Base-by-base conservation (phyloP, 139 green algal species). In the Chlamydomonas sphaeroides region DNA sequence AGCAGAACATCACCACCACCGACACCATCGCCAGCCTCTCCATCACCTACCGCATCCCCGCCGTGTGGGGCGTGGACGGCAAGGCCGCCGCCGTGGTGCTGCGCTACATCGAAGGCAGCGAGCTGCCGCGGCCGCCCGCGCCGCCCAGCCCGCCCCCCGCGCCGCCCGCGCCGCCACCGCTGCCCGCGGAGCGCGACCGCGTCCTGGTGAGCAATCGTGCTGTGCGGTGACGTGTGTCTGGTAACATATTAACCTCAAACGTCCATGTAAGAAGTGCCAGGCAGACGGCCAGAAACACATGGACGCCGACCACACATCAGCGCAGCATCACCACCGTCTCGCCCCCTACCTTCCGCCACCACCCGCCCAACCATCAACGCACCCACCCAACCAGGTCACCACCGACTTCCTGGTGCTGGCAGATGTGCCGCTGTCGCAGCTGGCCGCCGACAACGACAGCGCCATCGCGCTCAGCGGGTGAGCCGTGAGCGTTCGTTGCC, bases 391-490 rank as follows among this genome's bases (percentile, higher is more conserved):
- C 45, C 45, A 53, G 56, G 72, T 80, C 30, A 83, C 76, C 23
- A 53, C 63, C 28, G 76, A 83, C 45, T 73, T 83, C 33, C 70
- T 83, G 76, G 25, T 83, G 11, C 59, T 49, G 33, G 42, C 45
- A 45, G 41, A 62, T 4, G 38, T 81, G 28, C 26, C 59, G 11
- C 0, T 83, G 26, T 41, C 7, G 15, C 18, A 21, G 42, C 45
- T 83, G 14, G 0, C 14, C 11, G n/a, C n/a, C n/a, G n/a, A n/a
- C n/a, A n/a, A n/a, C n/a, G n/a, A n/a, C n/a, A n/a, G n/a, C n/a
- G n/a, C n/a, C n/a, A n/a, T n/a, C n/a, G n/a, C n/a, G n/a, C n/a
- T n/a, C n/a, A n/a, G n/a, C n/a, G n/a, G n/a, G n/a, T n/a, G n/a
- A n/a, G n/a, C n/a, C n/a, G n/a, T n/a, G n/a, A n/a, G n/a, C n/a